These are phyloP conservation scores for Fusarium sp. DNA, from an alignment of 2,329 filamentous ascomycete species.

Conservation along the genomic window DNA sequence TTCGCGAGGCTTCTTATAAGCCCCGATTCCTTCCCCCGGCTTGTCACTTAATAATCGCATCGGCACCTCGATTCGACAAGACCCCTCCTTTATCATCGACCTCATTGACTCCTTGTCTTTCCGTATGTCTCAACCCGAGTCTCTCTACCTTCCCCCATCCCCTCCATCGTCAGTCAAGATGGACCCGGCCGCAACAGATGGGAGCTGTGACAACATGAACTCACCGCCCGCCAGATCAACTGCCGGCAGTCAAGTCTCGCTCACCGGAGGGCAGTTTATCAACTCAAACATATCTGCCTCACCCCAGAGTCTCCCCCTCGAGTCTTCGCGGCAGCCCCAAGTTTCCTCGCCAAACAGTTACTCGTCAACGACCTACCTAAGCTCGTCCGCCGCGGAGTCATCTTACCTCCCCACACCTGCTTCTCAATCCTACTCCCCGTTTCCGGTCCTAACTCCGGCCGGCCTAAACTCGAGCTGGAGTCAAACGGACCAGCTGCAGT, in stretches of 20 bases:
- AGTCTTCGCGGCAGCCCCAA: constrained; percentile 34
- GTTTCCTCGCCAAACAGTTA: constrained; percentile 41
- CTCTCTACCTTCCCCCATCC: constrained; percentile 44
- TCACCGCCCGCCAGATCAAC: constrained; percentile 45
- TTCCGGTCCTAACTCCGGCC: constrained; percentile 37
- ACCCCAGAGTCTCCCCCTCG: constrained; percentile 38
- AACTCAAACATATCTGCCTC: constrained; percentile 40
- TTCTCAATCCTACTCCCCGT: constrained; percentile 43
- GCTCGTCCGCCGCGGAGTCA: constrained; percentile 37
- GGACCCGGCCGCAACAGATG: constrained; percentile 44
- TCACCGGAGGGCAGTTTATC: constrained; percentile 36
- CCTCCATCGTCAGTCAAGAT: constrained; percentile 47
- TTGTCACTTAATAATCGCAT: constrained; percentile 33
- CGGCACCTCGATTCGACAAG: constrained; percentile 35
- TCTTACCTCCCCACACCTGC: constrained; percentile 41
- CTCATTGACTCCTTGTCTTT: constrained; percentile 36
- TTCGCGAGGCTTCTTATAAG: constrained; percentile 39
- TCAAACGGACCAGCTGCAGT: constrained; percentile 35
- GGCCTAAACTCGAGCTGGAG: constrained; percentile 40
- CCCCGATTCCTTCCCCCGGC: constrained; percentile 26
- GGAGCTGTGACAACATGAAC: constrained; percentile 44
- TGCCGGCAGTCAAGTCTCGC: constrained; percentile 37
- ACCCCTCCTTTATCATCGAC: constrained; percentile 32
- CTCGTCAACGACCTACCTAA: constrained; percentile 40
- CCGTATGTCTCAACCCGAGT: constrained; percentile 48